Evolutionary conservation across 495 filamentous ascomycete genomes (phyloP).

Genomic region (Wilcoxina mikolae): DNA sequence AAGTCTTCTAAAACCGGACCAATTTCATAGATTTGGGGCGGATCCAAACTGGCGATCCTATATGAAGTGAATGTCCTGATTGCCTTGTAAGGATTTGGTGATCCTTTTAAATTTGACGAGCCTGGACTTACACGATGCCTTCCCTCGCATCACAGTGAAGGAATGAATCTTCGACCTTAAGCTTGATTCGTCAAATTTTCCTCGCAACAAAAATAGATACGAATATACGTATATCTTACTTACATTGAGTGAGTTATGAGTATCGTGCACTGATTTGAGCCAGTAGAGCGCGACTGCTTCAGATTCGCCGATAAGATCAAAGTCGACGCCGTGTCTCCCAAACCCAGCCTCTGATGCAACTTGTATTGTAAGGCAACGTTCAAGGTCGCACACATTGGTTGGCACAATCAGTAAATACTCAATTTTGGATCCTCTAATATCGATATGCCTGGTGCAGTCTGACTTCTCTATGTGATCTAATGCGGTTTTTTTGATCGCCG

Average conservation of each 20-base stretch:
- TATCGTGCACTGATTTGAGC: slow-evolving; percentile 48
- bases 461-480: slow-evolving; percentile 5
- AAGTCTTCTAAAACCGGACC: slow-evolving; percentile 31
- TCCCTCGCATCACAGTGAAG: slow-evolving; percentile 63
- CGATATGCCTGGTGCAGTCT: slow-evolving; percentile 18
- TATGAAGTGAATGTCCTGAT: slow-evolving; percentile 36
- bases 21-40: slow-evolving; percentile 36
- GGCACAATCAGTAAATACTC: slow-evolving; percentile 34
- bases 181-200: too few species aligned
- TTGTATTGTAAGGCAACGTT: slow-evolving; percentile 47
- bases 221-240: too few species aligned
- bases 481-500: slow-evolving; percentile 4
- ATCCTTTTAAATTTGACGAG: not conserved
- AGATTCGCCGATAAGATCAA: slow-evolving; percentile 58
- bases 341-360: slow-evolving; percentile 51
- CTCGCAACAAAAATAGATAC: too few species aligned
- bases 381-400: slow-evolving; percentile 53
- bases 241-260: slow-evolving; percentile 45
- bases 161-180: slow-evolving; percentile 62
- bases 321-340: slow-evolving; percentile 30
- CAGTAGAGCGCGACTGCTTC: slow-evolving; percentile 65
- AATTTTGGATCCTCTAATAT: slow-evolving; percentile 33
- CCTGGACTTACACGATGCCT: slow-evolving; percentile 35
- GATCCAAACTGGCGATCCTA: slow-evolving; percentile 37
- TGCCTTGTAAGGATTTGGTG: not conserved